These are phyloP conservation scores for Candida glucosophila DNA, from an alignment of 1,139 yeast genomes.

Conservation along the genomic window DNA sequence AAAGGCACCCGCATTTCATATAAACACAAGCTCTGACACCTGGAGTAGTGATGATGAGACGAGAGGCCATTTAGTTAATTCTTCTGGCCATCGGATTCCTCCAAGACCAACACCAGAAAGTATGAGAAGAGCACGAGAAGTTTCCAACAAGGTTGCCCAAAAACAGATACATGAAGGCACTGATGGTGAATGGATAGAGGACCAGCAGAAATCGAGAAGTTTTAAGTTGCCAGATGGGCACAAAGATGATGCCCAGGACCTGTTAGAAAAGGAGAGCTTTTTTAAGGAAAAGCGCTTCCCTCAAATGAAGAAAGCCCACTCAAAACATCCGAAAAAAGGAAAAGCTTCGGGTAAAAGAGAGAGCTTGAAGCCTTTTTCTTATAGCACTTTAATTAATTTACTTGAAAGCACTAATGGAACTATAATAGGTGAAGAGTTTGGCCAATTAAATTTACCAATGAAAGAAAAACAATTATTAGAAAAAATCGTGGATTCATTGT, in stretches of 20 bases:
- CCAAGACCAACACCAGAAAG: slow-evolving; percentile 30
- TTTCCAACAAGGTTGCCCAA: slow-evolving; percentile 13
- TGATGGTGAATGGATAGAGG: slow-evolving; percentile 2
- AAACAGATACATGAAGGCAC: neutral
- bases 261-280: slow-evolving; percentile 28
- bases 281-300: slow-evolving; percentile 24
- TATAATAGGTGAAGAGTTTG: slow-evolving; percentile 62
- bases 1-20: too few relatives aligned
- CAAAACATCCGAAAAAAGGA: slow-evolving; percentile 11
- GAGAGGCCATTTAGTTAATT: too few relatives aligned
- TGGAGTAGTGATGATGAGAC: too few relatives aligned
- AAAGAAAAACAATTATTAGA: slow-evolving; percentile 77
- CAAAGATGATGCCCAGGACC: slow-evolving; percentile 28
- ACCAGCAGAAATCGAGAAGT: slow-evolving; percentile 1
- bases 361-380: slow-evolving; percentile 42
- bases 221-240: slow-evolving; percentile 4
- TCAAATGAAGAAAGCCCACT: slow-evolving; percentile 25
- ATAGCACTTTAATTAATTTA: slow-evolving; percentile 48
- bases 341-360: slow-evolving; percentile 10
- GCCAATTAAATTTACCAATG: slow-evolving; percentile 61
- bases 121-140: slow-evolving; percentile 23
- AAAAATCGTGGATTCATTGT: slow-evolving; percentile 75
- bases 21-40: too few relatives aligned
- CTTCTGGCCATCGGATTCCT: too few relatives aligned
- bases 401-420: slow-evolving; percentile 59